Percentiles rank a stretch among this genome's conserved stretches.
Evolutionary conservation across 371 early-diverging fungal genomes (phyloP).

Genomic region (Actinomortierella wolfii): DNA sequence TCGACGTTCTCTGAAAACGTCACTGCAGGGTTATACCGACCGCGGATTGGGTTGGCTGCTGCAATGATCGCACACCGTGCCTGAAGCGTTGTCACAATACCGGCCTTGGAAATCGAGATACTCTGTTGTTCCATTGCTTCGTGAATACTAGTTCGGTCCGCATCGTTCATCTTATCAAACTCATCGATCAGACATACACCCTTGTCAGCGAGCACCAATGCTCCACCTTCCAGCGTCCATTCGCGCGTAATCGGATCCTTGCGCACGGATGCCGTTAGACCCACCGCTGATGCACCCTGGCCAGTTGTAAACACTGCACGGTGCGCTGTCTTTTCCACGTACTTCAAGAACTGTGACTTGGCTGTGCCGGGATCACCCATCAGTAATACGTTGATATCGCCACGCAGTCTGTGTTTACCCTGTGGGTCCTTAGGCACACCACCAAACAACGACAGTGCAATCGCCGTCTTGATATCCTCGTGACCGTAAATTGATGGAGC

Average conservation of each 20-base stretch:
- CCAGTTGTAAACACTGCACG: slow-evolving; percentile 99
- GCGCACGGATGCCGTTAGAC: slow-evolving; percentile 98
- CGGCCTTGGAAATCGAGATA: slow-evolving; percentile 98
- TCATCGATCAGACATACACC: slow-evolving; percentile 99
- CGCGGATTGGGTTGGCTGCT: slow-evolving; percentile 99
- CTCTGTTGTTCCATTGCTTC: slow-evolving; percentile 99
- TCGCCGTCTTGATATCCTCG: slow-evolving; percentile 95
- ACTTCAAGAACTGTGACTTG: slow-evolving; percentile 99
- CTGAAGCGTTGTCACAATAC: slow-evolving; percentile 96
- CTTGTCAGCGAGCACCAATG: slow-evolving; percentile 98
- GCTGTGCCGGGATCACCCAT: slow-evolving; percentile 99
- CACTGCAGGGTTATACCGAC: slow-evolving; percentile 95
- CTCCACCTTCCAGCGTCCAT: slow-evolving; percentile 99
- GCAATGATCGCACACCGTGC: slow-evolving; percentile 98
- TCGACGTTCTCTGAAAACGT: slow-evolving; percentile 99
- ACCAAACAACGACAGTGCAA: slow-evolving; percentile 97
- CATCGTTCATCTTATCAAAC: slow-evolving; percentile 99
- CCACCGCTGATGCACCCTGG: slow-evolving; percentile 99
- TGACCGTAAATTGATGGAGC: slow-evolving; percentile 99
- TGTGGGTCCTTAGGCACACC: slow-evolving; percentile 95
- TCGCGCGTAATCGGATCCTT: slow-evolving; percentile 97
- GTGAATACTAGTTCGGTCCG: slow-evolving; percentile 95
- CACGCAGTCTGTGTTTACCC: slow-evolving; percentile 94
- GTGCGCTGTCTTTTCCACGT: slow-evolving; percentile 94
- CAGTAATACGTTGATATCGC: slow-evolving; percentile 99